Evolutionary conservation across 2,329 filamentous ascomycete species (phyloP), one percentile per base, ranked within the genome.

Genomic region (Dactylellina leptospora): DNA sequence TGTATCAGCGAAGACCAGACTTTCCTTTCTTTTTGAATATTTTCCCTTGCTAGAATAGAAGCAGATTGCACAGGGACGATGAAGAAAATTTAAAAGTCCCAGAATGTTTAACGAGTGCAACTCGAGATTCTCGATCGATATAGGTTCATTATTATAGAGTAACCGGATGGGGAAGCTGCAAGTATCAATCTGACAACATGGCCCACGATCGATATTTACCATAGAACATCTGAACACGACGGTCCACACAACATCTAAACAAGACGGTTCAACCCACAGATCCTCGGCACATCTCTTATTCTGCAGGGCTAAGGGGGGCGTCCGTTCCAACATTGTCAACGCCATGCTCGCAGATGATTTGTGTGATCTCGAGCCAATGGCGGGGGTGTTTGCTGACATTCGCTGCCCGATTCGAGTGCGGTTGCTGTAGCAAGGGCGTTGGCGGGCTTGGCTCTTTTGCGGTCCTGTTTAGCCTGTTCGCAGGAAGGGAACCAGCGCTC

Each of bases 361-460:
- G 38, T 53, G 50, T 2, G 11, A 4, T n/a, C 4, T n/a, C 10
- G n/a, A 18, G 28, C 55, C 55, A 70, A 70, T 62, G 56, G 54
- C 27, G 50, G 10, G 44, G 13, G 28, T 18, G 56, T 48, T 56
- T 53, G 44, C 58, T 62, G 50, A 58, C 66, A 58, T 33, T 38
- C 36, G 42, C 54, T 72, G 60, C 59, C 66, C 45, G 50, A 59
- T 72, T 64, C 47, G 53, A 36, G 53, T 38, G 48, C 40, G 53
- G 68, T 72, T 72, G 68, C 68, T 60, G 68, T 72, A 59, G 68
- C 64, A 59, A 72, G 53, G 33, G 38, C 51, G 27, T 51, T 53
- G 48, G 16, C 48, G 38, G 56, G 44, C 44, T 47, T 28, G 25
- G 8, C 33, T n/a, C 27, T 55, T 54, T 5, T 48, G 61, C 56